Percentiles rank a stretch among this genome's conserved stretches.
phyloP scores from a whole-genome alignment of 2,329 filamentous ascomycete species.

The Sporothrix curviconia region DNA sequence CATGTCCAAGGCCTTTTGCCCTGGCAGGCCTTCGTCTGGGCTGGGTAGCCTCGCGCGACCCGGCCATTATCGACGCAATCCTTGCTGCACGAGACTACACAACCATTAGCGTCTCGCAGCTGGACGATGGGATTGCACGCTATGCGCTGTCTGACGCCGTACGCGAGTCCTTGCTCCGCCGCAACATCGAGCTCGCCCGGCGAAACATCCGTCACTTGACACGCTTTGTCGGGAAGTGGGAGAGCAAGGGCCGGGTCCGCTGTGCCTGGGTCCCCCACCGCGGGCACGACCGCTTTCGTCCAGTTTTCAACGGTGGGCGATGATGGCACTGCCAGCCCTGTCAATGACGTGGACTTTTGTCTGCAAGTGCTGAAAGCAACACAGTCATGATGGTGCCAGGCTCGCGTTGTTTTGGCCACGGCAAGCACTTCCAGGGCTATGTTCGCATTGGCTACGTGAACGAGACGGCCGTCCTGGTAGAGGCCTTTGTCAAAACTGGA shows the following conservation, averaged over 20 bases:
- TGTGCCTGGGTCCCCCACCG: no score
- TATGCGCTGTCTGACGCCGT: constrained; percentile 58
- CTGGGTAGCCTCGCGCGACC: constrained; percentile 68
- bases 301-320: constrained; percentile 57
- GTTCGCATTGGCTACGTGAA: constrained; percentile 73
- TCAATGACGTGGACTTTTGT: constrained; percentile 70
- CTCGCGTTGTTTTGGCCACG: constrained; percentile 62
- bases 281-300: no score
- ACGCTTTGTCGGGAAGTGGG: constrained; percentile 58
- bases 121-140: constrained; percentile 72
- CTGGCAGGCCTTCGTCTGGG: constrained; percentile 76
- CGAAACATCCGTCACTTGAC: constrained; percentile 62
- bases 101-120: constrained; percentile 74
- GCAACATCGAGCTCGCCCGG: constrained; percentile 61
- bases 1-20: constrained; percentile 78
- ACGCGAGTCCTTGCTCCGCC: constrained; percentile 27
- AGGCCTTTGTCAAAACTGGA: constrained; percentile 52
- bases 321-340: constrained; percentile 34
- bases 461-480: constrained; percentile 60
- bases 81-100: constrained; percentile 71
- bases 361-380: constrained; percentile 59
- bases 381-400: constrained; percentile 70
- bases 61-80: constrained; percentile 54
- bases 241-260: constrained; percentile 31
- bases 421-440: constrained; percentile 62